Percentiles rank a stretch among this genome's conserved stretches.
phyloP scores from a whole-genome alignment of 352 stramenopile species.

The Plasmopara halstedii region DNA sequence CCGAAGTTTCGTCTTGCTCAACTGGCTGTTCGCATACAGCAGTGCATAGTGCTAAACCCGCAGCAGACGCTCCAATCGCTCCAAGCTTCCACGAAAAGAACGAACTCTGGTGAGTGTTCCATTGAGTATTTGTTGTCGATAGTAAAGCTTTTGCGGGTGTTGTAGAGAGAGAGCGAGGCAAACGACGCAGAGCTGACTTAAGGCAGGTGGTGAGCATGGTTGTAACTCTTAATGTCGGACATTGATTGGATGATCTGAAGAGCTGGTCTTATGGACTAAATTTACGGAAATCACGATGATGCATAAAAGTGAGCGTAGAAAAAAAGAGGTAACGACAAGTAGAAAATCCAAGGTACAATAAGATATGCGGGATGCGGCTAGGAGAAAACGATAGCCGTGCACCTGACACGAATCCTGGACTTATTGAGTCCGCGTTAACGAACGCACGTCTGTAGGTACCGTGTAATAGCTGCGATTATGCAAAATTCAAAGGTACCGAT shows the following conservation, averaged over 20 bases:
- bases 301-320: too few species aligned
- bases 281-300: too few species aligned
- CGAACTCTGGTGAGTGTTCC: not conserved
- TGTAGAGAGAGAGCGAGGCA: not conserved
- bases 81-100: conserved; percentile 1
- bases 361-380: too few species aligned
- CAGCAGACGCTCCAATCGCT: conserved; percentile 3
- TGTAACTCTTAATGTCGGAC: not conserved
- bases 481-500: too few species aligned
- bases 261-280: too few species aligned
- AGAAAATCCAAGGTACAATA: too few species aligned
- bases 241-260: not conserved
- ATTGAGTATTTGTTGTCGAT: conserved; percentile 1
- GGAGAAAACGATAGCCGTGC: too few species aligned
- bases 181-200: conserved; percentile 10
- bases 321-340: too few species aligned
- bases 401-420: too few species aligned
- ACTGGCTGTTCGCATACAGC: conserved; percentile 18
- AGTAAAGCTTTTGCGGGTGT: not conserved
- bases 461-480: too few species aligned
- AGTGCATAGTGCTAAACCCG: conserved; percentile 4
- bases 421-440: too few species aligned
- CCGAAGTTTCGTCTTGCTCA: conserved; percentile 2
- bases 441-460: too few species aligned
- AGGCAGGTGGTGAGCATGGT: conserved; percentile 6